phyloP scores from a whole-genome alignment of 108 stramenopile genomes.

The Nitzschia sp. region DNA sequence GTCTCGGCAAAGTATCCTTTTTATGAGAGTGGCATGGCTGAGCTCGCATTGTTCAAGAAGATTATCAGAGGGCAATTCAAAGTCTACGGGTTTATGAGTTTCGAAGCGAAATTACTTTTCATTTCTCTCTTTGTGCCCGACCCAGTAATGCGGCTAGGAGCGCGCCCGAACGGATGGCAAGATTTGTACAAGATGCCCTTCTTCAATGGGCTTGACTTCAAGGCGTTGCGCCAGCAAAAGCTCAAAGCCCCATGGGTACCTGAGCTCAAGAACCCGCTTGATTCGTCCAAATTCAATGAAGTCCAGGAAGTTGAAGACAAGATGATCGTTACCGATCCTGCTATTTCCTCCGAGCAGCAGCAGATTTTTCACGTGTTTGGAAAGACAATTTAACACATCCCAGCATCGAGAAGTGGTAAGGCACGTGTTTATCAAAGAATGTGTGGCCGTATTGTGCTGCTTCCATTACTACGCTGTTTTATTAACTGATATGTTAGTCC shows the following conservation, averaged over 20 bases:
- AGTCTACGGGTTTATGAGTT: constrained; percentile 18
- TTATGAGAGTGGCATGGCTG: constrained; percentile 85
- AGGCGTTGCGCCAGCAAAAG: constrained; percentile 43
- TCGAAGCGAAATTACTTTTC: constrained; percentile 48
- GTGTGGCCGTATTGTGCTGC: no score
- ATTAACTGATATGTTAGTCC: no score
- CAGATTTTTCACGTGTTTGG: constrained; percentile 34
- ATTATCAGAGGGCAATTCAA: constrained; percentile 63
- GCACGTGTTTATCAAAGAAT: no score
- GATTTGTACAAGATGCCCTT: constrained; percentile 46
- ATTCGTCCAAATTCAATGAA: constrained; percentile 27
- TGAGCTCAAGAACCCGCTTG: constrained; percentile 43
- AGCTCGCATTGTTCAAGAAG: constrained; percentile 91
- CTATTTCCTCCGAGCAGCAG: constrained; percentile 27
- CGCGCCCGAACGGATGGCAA: constrained; percentile 54
- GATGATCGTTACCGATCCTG: constrained; percentile 15
- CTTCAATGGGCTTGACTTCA: constrained; percentile 58
- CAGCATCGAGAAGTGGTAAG: no score
- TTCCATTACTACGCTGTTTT: no score
- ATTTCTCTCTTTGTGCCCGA: constrained; percentile 51
- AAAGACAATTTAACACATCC: no score
- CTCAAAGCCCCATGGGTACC: constrained; percentile 86
- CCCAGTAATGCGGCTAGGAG: constrained; percentile 65
- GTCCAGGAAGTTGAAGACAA: constrained; percentile 23
- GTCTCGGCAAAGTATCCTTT: constrained; percentile 95